Evolutionary conservation across 2,329 filamentous ascomycete species (phyloP).

Genomic region (Botryotinia convoluta): DNA sequence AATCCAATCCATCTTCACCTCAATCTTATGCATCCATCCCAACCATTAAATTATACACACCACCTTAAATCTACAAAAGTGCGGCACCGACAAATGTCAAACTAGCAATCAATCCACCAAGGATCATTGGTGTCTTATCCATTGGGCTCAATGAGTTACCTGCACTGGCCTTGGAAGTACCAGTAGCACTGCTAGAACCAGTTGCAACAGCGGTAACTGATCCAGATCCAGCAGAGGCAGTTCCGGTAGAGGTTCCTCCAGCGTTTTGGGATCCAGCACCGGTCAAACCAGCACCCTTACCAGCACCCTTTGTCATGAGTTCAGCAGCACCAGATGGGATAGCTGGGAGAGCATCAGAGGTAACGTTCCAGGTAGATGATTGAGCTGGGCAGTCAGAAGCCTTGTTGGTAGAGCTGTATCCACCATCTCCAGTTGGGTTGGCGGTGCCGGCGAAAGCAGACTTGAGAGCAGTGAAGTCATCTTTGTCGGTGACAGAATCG

Average conservation of each 20-base stretch:
- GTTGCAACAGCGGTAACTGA: conserved; percentile 28
- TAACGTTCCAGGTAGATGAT: conserved; percentile 49
- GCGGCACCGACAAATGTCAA: conserved; percentile 30
- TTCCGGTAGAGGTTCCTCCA: conserved; percentile 33
- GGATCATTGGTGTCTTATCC: conserved; percentile 24
- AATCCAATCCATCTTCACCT: conserved; percentile 6
- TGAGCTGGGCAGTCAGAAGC: conserved; percentile 46
- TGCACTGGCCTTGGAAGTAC: conserved; percentile 7
- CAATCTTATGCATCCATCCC: not conserved
- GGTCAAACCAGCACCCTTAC: conserved; percentile 44
- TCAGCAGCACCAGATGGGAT: conserved; percentile 45
- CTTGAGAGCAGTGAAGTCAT: conserved; percentile 50
- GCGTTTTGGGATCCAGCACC: conserved; percentile 36
- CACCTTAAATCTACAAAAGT: conserved; percentile 23
- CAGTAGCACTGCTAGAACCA: conserved; percentile 10
- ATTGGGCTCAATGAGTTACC: conserved; percentile 26
- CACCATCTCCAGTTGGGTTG: conserved; percentile 51
- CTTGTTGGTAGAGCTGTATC: conserved; percentile 42
- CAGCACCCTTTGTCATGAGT: conserved; percentile 48
- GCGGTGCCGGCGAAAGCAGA: conserved; percentile 43
- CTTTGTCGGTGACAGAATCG: conserved; percentile 41
- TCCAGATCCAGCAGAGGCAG: conserved; percentile 33
- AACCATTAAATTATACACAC: conserved; percentile 12
- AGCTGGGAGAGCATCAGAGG: conserved; percentile 46
- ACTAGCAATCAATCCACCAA: conserved; percentile 25